These are phyloP conservation scores for Typha latifolia DNA, from an alignment of 176 grass and related monocot genomes.

Conservation along the genomic window DNA sequence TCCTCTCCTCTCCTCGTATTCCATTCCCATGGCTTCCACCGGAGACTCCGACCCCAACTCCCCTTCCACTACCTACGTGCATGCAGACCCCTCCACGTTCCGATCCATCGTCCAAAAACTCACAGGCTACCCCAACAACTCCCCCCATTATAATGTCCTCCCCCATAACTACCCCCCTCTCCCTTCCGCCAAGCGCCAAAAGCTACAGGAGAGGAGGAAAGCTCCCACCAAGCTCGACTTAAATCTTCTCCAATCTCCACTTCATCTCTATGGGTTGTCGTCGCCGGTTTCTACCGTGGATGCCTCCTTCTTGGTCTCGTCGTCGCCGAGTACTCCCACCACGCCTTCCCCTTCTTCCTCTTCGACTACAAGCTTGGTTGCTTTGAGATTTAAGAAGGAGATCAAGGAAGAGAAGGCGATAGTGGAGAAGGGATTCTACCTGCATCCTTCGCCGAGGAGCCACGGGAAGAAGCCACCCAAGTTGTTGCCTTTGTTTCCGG, in stretches of 20 bases:
- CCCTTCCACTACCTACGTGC: constrained; percentile 42
- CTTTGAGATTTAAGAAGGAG: constrained; percentile 49
- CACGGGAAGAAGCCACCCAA: constrained; percentile 25
- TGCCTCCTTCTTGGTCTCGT: constrained; percentile 18
- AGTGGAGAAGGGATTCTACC: constrained; percentile 65
- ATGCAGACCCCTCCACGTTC: constrained; percentile 60
- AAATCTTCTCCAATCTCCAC: constrained; percentile 25
- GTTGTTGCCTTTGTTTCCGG: constrained; percentile 69
- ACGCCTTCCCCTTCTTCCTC: constrained; percentile 12
- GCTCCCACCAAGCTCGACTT: constrained; percentile 51
- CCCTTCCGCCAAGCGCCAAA: constrained; percentile 32
- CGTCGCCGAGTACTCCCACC: constrained; percentile 2
- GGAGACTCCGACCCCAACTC: not conserved
- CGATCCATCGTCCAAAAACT: constrained; percentile 63
- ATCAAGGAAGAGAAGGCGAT: constrained; percentile 70
- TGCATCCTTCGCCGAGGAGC: constrained; percentile 49
- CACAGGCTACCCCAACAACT: constrained; percentile 29
- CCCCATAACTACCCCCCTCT: not conserved
- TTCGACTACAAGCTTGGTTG: constrained; percentile 6
- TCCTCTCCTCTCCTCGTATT: not conserved
- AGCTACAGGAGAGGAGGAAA: constrained; percentile 67
- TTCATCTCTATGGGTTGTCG: constrained; percentile 10
- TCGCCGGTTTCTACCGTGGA: constrained; percentile 73
- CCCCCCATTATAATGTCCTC: not conserved
- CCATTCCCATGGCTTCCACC: constrained; percentile 2